Base-by-base conservation (phyloP, 176 grass and related monocot genomes). In the Calamus simplicifolius region DNA sequence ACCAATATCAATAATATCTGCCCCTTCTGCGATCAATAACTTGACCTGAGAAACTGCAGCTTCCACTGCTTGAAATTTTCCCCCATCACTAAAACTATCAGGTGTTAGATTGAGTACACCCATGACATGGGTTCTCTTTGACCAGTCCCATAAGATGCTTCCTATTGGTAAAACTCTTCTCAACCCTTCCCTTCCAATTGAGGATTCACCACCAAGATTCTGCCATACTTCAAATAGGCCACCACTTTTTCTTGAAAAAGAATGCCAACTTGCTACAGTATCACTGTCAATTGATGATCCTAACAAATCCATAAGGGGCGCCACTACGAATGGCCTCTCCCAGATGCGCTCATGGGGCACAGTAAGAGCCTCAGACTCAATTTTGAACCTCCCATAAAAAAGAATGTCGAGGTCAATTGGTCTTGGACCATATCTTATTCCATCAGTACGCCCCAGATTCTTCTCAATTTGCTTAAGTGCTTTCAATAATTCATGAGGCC, bases 341-440 rank as follows among this genome's bases (percentile, higher is more conserved):
- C 67, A 82, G 27, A 96, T 96, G 62, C 86, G 74, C 25, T 82
- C 91, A 69, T 96, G 91, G 6, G 91, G 91, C 61, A 96, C 71
- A 19, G 18, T 77, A 25, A 95, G 69, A 54, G 53, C 57, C 63
- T 90, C 86, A 2, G 64, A 87, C 29, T 52, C 25, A 25, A 96
- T 78, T 58, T 51, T 49, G 30, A 63, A 67, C 10, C 62, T 73
- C 0, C 86, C 91, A 50, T 90, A 90, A 4, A 96, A 80, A 69
- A 96, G 80, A 74, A 96, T 96, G 57, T 96, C 91, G 18, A 96
- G 68, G 55, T 96, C 91, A 1, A 96, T 87, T 5, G 86, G 83
- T 62, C 91, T 90, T 6, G 86, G 91, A 3, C 91, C 91, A 58
- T 87, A 96, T 54, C 86, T 66, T 63, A 96, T 75, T 6, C 86